Conservation (phyloP, 768 basidiomycete genomes). For the Mycena vulgaris region DNA sequence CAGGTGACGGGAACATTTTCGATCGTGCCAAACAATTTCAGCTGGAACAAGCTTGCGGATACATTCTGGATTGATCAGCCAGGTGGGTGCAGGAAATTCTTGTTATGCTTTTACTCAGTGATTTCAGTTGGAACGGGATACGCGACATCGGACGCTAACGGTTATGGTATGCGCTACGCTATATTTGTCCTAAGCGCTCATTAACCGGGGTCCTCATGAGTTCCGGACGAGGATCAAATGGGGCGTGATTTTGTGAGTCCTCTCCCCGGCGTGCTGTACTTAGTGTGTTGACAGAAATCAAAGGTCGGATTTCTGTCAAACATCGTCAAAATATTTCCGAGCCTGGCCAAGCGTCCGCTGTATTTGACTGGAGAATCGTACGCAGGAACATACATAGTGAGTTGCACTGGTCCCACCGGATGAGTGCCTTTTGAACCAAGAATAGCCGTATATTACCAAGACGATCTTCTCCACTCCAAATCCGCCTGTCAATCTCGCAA, state of each 20-base stretch:
- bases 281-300: background rate
- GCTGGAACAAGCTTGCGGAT: constrained; percentile 76
- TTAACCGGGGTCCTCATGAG: constrained; percentile 46
- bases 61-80: constrained; percentile 82
- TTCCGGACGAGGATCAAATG: constrained; percentile 76
- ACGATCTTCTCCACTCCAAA: constrained; percentile 73
- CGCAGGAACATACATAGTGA: constrained; percentile 78
- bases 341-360: constrained; percentile 75
- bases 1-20: constrained; percentile 66
- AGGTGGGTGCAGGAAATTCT: constrained; percentile 56
- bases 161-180: constrained; percentile 66
- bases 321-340: constrained; percentile 82
- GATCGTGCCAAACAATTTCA: constrained; percentile 64
- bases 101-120: background rate
- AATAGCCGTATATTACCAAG: constrained; percentile 77
- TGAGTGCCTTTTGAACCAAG: background rate
- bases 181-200: background rate
- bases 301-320: constrained; percentile 82
- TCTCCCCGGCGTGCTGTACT: background rate
- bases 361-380: constrained; percentile 83
- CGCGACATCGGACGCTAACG: constrained; percentile 72
- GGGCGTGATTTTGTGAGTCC: constrained; percentile 66
- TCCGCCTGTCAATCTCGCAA: constrained; percentile 77
- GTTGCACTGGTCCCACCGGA: constrained; percentile 37
- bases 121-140: constrained; percentile 65